A percentile compares a stretch with the other conserved stretches of the same genome.
phyloP scores from a whole-genome alignment of 2,329 filamentous ascomycete species.

The Hypomyces perniciosus region DNA sequence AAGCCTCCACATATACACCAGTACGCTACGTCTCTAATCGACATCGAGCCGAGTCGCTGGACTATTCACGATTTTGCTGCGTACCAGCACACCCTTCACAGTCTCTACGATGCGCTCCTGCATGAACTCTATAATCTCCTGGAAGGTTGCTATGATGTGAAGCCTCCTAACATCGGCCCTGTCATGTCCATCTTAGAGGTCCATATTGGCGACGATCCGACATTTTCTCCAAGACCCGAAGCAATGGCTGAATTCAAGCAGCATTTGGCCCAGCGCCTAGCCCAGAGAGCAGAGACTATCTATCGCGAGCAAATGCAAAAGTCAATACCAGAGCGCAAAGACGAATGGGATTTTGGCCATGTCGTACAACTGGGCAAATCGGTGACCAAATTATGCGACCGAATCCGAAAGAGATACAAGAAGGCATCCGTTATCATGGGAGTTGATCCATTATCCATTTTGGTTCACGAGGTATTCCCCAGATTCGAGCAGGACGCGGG shows the following conservation, averaged over 20 bases:
- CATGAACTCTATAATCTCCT: slow-evolving; percentile 85
- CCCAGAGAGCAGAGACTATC: slow-evolving; percentile 66
- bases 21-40: slow-evolving; percentile 44
- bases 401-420: slow-evolving; percentile 86
- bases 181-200: slow-evolving; percentile 75
- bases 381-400: slow-evolving; percentile 78
- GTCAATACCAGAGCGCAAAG: slow-evolving; percentile 71
- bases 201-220: slow-evolving; percentile 73
- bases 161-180: slow-evolving; percentile 72
- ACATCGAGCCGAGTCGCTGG: slow-evolving; percentile 58
- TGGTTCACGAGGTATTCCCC: slow-evolving; percentile 80
- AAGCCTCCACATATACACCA: slow-evolving; percentile 52
- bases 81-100: slow-evolving; percentile 69
- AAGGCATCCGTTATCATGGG: slow-evolving; percentile 86
- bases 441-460: slow-evolving; percentile 55
- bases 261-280: slow-evolving; percentile 66
- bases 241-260: slow-evolving; percentile 67
- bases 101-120: slow-evolving; percentile 73
- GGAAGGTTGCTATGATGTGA: slow-evolving; percentile 83
- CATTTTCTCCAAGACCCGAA: slow-evolving; percentile 64
- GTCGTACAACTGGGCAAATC: slow-evolving; percentile 83
- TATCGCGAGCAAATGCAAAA: slow-evolving; percentile 75
- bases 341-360: slow-evolving; percentile 86
- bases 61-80: slow-evolving; percentile 60
- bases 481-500: slow-evolving; percentile 85